These are phyloP conservation scores for Paracoccidioides lutzii DNA, from an alignment of 2,329 filamentous ascomycete species.

Conservation along the genomic window DNA sequence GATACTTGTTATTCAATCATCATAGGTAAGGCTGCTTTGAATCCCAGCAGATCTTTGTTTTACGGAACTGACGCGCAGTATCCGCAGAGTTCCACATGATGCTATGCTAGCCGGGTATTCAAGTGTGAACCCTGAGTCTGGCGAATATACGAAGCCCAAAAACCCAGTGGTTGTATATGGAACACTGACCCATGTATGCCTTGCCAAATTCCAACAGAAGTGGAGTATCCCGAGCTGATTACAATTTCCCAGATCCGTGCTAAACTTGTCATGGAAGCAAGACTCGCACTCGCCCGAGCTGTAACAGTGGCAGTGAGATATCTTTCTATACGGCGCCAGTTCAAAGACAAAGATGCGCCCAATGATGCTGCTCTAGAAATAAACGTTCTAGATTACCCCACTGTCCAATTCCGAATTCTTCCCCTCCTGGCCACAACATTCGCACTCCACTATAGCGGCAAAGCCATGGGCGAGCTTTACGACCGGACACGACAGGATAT, in stretches of 20 bases:
- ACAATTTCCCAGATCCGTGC: slow-evolving; percentile 9
- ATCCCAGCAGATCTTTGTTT: neutral
- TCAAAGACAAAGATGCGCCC: slow-evolving; percentile 35
- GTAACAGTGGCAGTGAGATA: slow-evolving; percentile 43
- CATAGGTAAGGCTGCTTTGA: slow-evolving; percentile 3
- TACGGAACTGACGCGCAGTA: neutral
- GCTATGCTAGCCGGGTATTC: slow-evolving; percentile 10
- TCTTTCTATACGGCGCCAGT: slow-evolving; percentile 37
- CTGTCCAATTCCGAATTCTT: slow-evolving; percentile 41
- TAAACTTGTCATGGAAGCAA: slow-evolving; percentile 32
- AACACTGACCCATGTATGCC: slow-evolving; percentile 7
- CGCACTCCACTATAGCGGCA: slow-evolving; percentile 33
- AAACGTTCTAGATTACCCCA: slow-evolving; percentile 41
- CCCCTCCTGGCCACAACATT: slow-evolving; percentile 42
- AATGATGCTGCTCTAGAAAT: slow-evolving; percentile 27
- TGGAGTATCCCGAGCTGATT: neutral
- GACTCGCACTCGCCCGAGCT: slow-evolving; percentile 40
- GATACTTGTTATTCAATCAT: slow-evolving; percentile 10
- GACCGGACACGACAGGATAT: slow-evolving; percentile 33
- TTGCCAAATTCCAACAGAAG: neutral
- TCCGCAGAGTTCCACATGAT: slow-evolving; percentile 7
- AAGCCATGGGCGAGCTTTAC: slow-evolving; percentile 40
- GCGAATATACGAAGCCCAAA: slow-evolving; percentile 9
- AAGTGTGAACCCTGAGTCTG: slow-evolving; percentile 8
- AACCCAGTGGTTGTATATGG: slow-evolving; percentile 11